Conservation (phyloP, 2,329 filamentous ascomycete genomes). For the Talaromyces sp. region DNA sequence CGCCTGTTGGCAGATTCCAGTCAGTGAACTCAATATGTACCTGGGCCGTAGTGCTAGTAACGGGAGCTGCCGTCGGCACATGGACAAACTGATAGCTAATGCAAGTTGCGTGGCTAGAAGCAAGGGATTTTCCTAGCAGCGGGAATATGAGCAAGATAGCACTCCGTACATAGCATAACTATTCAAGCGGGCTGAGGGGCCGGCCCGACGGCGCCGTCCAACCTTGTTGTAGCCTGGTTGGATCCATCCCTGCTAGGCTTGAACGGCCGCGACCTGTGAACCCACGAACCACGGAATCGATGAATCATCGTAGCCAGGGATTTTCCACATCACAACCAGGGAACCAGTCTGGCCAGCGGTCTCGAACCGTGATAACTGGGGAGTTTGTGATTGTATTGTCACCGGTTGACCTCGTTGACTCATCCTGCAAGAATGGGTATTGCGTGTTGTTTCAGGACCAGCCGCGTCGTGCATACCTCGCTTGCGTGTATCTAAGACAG, state of each 20-base stretch:
- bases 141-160: background rate
- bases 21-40: background rate
- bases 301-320: background rate
- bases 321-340: background rate
- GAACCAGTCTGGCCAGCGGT: background rate
- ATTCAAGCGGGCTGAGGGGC: constrained; percentile 1
- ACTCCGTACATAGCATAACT: background rate
- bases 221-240: background rate
- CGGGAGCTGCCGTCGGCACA: background rate
- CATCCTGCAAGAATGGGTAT: background rate
- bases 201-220: constrained; percentile 9
- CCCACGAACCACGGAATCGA: background rate
- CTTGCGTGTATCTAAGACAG: background rate
- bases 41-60: background rate
- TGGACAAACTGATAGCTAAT: background rate
- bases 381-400: background rate
- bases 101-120: background rate
- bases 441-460: background rate
- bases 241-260: background rate
- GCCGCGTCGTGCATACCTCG: background rate
- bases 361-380: background rate
- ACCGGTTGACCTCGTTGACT: background rate
- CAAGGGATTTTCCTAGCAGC: constrained; percentile 1
- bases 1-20: background rate
- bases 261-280: background rate